A percentile compares a stretch with the other conserved stretches of the same genome.
phyloP scores from a whole-genome alignment of 2,329 filamentous ascomycete genomes.

The Paramyrothecium sp. region DNA sequence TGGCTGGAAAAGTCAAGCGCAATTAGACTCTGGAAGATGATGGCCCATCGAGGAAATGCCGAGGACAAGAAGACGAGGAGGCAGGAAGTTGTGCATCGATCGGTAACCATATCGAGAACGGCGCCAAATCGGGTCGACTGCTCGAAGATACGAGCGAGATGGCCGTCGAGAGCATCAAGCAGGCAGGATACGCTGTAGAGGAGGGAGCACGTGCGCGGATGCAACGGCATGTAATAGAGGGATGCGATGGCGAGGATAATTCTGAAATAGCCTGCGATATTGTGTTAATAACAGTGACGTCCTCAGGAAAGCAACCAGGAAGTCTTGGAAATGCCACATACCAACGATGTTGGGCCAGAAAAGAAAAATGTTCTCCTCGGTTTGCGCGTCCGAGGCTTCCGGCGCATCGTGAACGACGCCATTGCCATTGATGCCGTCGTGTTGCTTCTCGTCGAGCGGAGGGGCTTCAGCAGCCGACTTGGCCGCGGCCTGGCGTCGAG shows the following conservation, averaged over 20 bases:
- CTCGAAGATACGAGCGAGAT: slow-evolving; percentile 76
- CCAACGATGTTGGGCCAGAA: slow-evolving; percentile 83
- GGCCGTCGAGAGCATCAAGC: slow-evolving; percentile 91
- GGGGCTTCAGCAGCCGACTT: slow-evolving; percentile 24
- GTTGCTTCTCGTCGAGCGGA: slow-evolving; percentile 24
- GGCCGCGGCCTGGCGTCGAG: slow-evolving; percentile 35
- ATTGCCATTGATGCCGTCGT: slow-evolving; percentile 42
- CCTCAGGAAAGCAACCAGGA: not conserved
- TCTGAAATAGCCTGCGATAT: slow-evolving; percentile 65
- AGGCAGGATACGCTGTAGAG: slow-evolving; percentile 94
- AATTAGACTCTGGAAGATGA: slow-evolving; percentile 92
- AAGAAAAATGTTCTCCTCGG: slow-evolving; percentile 73
- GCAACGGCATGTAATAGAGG: slow-evolving; percentile 98
- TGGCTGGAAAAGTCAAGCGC: slow-evolving; percentile 91
- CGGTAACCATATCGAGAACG: slow-evolving; percentile 98
- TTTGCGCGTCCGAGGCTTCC: slow-evolving; percentile 32
- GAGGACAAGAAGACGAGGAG: slow-evolving; percentile 92
- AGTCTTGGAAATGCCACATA: slow-evolving; percentile 34
- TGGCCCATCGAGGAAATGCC: slow-evolving; percentile 90
- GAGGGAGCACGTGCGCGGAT: slow-evolving; percentile 90
- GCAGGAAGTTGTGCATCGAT: slow-evolving; percentile 94
- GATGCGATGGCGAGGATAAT: slow-evolving; percentile 84
- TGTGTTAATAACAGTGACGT: slow-evolving; percentile 11
- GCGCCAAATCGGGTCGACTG: slow-evolving; percentile 96
- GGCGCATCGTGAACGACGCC: slow-evolving; percentile 34